A percentile compares a stretch with the other conserved stretches of the same genome.
Conservation (phyloP, 352 stramenopile genomes). For the Globisporangium spinosum region DNA sequence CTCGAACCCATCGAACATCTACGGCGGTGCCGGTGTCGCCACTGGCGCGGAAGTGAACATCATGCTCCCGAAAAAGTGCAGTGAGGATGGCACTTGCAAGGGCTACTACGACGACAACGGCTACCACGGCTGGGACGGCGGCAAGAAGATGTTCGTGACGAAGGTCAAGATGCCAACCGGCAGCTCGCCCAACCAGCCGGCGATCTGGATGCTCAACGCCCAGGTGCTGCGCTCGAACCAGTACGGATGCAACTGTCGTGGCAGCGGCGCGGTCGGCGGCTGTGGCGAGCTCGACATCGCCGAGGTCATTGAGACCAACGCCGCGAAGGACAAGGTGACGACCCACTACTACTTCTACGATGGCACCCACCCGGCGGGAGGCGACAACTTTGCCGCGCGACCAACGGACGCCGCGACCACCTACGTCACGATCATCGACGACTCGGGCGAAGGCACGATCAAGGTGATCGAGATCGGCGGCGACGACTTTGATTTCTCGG, state of each 20-base stretch:
- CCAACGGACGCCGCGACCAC: constrained; percentile 32
- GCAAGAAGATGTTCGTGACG: constrained; percentile 77
- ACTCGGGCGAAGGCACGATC: constrained; percentile 30
- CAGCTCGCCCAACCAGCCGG: constrained; percentile 41
- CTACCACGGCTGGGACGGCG: constrained; percentile 68
- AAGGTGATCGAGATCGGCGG: constrained; percentile 44
- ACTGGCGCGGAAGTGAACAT: constrained; percentile 78
- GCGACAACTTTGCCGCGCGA: constrained; percentile 41
- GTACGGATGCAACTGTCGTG: constrained; percentile 76
- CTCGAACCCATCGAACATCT: constrained; percentile 33
- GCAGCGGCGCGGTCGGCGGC: constrained; percentile 41
- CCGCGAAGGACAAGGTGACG: constrained; percentile 45
- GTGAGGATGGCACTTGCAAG: constrained; percentile 36
- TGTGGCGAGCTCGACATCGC: constrained; percentile 73
- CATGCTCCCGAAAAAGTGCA: constrained; percentile 58
- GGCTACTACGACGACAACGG: constrained; percentile 69
- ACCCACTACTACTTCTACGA: constrained; percentile 80
- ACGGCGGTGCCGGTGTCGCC: constrained; percentile 45
- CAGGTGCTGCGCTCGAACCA: constrained; percentile 63
- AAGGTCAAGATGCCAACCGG: constrained; percentile 60
- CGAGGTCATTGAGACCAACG: constrained; percentile 68
- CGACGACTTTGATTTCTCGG: constrained; percentile 39
- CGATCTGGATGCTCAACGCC: constrained; percentile 76
- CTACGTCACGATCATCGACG: constrained; percentile 53
- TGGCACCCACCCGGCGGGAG: constrained; percentile 32